Percentiles rank a stretch among this genome's conserved stretches.
phyloP scores from a whole-genome alignment of 2,329 filamentous ascomycete genomes.

The Xylogone sp. region DNA sequence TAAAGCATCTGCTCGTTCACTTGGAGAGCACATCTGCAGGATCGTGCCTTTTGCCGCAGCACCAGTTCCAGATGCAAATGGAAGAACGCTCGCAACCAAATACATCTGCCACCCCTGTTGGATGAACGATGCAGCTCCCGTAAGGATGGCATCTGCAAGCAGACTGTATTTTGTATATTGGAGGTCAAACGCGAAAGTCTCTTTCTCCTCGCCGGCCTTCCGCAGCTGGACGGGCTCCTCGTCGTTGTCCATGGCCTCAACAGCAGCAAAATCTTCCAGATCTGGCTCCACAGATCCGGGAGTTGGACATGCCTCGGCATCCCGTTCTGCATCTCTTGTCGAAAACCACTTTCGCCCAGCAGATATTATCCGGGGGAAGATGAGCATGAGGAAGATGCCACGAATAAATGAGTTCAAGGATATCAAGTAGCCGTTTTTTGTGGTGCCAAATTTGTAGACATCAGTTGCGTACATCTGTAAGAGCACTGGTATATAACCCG shows the following conservation, averaged over 20 bases:
- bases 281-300: conserved; percentile 31
- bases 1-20: conserved; percentile 61
- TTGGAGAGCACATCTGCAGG: conserved; percentile 62
- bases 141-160: conserved; percentile 60
- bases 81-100: conserved; percentile 58
- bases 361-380: conserved; percentile 40
- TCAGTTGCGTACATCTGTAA: conserved; percentile 45
- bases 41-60: conserved; percentile 71
- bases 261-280: conserved; percentile 24
- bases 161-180: conserved; percentile 64
- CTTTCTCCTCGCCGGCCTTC: conserved; percentile 12
- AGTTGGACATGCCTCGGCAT: conserved; percentile 9
- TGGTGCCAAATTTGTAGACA: conserved; percentile 38
- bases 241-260: conserved; percentile 10
- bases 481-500: conserved; percentile 62
- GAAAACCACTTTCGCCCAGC: conserved; percentile 32
- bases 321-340: conserved; percentile 1
- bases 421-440: conserved; percentile 41
- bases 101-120: conserved; percentile 66
- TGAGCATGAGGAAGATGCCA: conserved; percentile 38
- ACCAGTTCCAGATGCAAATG: conserved; percentile 65
- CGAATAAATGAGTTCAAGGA: conserved; percentile 39
- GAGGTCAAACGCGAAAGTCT: conserved; percentile 57
- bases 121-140: conserved; percentile 58
- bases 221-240: conserved; percentile 9